phyloP scores from a whole-genome alignment of 164 flowering plant genomes.

The grape (Vitis vinifera) region DNA sequence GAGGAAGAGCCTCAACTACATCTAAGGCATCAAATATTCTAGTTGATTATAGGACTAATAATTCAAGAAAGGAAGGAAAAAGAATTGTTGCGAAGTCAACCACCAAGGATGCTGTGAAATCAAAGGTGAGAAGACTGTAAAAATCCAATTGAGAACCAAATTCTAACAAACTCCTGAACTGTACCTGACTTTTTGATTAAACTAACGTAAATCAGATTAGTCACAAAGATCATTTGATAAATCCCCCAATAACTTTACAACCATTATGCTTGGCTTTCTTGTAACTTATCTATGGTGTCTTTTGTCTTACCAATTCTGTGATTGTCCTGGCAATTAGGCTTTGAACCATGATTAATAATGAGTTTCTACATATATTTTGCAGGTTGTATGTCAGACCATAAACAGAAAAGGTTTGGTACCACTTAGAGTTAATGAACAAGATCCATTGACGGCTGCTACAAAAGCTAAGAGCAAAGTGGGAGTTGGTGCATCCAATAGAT shows the following conservation, averaged over 20 bases:
- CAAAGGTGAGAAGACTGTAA: constrained; percentile 40
- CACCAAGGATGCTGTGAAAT: constrained; percentile 24
- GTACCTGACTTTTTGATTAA: no score
- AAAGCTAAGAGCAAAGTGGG: constrained; percentile 17
- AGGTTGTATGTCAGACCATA: constrained; percentile 22
- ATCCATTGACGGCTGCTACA: constrained; percentile 12
- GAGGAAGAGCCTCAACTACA: constrained; percentile 13
- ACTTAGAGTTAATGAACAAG: constrained; percentile 17
- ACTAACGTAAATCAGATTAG: no score
- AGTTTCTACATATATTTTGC: constrained; percentile 8
- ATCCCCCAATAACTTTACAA: no score
- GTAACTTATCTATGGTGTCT: not conserved
- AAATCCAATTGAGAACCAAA: not conserved
- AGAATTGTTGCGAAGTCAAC: constrained; percentile 12
- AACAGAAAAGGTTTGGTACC: constrained; percentile 24
- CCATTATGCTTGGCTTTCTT: no score
- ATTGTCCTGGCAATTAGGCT: not conserved
- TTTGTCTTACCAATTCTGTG: not conserved
- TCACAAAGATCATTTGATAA: no score
- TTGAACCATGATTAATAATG: not conserved
- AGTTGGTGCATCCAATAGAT: constrained; percentile 3
- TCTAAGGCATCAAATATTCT: constrained; percentile 17
- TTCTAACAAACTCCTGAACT: not conserved
- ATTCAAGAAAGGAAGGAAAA: constrained; percentile 11
- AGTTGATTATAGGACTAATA: constrained; percentile 9